Base-by-base conservation (phyloP, 352 stramenopile species). In the Phytophthora rubi region DNA sequence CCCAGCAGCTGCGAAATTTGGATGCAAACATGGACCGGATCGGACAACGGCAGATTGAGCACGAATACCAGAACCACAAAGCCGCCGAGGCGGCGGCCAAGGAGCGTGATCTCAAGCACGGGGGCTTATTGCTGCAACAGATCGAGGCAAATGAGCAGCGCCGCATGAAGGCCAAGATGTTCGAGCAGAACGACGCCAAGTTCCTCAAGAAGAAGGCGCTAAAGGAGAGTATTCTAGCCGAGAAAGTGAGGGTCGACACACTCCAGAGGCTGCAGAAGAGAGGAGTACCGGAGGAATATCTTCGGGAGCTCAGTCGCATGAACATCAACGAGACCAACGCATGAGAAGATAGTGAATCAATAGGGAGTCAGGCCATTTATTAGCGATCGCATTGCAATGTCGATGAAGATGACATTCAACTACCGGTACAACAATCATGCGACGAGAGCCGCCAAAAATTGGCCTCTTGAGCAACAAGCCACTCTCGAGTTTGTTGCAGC, bases 151-250 rank as follows among this genome's bases (percentile, higher is more conserved):
- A 94, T 59, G 73, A 70, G 6, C 75, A 85, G 59, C 68, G 77
- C 10, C 82, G 73, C 1, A 30, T 73, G 45, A 92, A 91, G 63
- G 77, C 80, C 45, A 90, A 86, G 62, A 70, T 90, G 67, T 88
- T 90, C 37, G 80, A 82, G 62, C 74, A 86, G 53, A 91, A 89
- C 57, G 85, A 92, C 62, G 79, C 74, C 62, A 91, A 89, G 67
- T 89, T 86, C 53, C 53, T 75, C 15, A 85, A 88, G 67, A 94
- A 92, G 75, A 93, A 92, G 62, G 66, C 65, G 23, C 72, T 88
- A 57, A 91, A 90, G 57, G 86, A 93, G 64, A 82, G 75, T 45
- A 92, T 92, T 65, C 62, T 94, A 42, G 86, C 85, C 6, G 86
- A 94, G 62, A 94, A 94, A 65, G 82, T 92, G 59, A 73, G 86